These are phyloP conservation scores for Andrographis paniculata DNA, from an alignment of 305 asterid genomes.

Conservation along the genomic window DNA sequence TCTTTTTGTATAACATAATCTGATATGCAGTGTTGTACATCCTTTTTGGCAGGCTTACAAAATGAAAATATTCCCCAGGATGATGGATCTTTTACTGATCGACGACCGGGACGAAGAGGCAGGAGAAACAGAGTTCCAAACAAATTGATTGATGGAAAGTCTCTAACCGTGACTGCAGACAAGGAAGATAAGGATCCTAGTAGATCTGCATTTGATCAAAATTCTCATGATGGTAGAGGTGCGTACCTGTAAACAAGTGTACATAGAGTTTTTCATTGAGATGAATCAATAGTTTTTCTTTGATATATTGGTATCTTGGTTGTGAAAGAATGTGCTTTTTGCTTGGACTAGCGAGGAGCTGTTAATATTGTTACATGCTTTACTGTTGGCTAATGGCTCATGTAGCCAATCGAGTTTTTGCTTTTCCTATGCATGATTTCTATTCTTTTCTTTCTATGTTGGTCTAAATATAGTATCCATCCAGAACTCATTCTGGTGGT, in stretches of 20 bases:
- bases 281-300: not conserved
- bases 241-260: constrained; percentile 18
- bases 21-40: constrained; percentile 15
- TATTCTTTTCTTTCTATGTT: not conserved
- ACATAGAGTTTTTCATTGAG: constrained; percentile 1
- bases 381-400: constrained; percentile 4
- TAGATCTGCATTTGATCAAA: constrained; percentile 30
- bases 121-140: constrained; percentile 47
- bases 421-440: not conserved
- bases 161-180: constrained; percentile 30
- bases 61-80: constrained; percentile 42
- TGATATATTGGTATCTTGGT: not conserved
- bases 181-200: constrained; percentile 47
- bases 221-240: constrained; percentile 41
- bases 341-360: too few relatives aligned
- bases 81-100: constrained; percentile 38
- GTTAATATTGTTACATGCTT: not conserved
- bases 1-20: constrained; percentile 9
- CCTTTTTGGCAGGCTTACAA: constrained; percentile 29
- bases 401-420: not conserved
- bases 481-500: constrained; percentile 1
- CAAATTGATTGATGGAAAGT: constrained; percentile 38
- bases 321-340: too few relatives aligned
- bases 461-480: not conserved
- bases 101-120: constrained; percentile 62